These are phyloP conservation scores for Stenogyne calaminthoides DNA, from an alignment of 305 asterid genomes.

Conservation along the genomic window DNA sequence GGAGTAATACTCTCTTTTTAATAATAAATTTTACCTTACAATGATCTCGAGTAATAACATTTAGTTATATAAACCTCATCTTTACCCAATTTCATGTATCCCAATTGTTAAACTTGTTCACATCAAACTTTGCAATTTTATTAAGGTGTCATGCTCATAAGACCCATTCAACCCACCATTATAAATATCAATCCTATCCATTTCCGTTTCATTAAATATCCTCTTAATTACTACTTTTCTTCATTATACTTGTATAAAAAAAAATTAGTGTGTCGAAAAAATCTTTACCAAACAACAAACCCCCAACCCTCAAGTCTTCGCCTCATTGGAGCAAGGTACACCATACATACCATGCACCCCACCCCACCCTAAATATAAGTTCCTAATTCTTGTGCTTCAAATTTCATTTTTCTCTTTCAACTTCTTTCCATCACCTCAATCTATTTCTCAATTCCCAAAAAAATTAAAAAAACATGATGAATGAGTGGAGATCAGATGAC, in stretches of 20 bases:
- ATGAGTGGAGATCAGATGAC: conserved; percentile 38
- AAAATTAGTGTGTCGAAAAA: background rate
- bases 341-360: conserved; percentile 14
- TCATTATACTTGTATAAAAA: background rate
- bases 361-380: background rate
- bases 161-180: background rate
- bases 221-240: background rate
- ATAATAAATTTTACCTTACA: no score
- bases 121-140: no score
- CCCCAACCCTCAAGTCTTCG: conserved; percentile 1
- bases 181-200: background rate
- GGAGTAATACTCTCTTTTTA: no score
- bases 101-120: no score
- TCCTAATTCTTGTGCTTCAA: background rate
- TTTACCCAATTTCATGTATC: no score
- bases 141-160: background rate
- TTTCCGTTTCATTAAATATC: background rate
- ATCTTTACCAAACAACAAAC: no score
- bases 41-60: no score
- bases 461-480: background rate
- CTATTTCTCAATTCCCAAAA: background rate
- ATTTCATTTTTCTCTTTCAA: background rate
- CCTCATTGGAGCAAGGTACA: conserved; percentile 27
- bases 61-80: no score
- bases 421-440: conserved; percentile 5